phyloP scores from a whole-genome alignment of 1,284 basidiomycete species.

The Malassezia cuniculi region DNA sequence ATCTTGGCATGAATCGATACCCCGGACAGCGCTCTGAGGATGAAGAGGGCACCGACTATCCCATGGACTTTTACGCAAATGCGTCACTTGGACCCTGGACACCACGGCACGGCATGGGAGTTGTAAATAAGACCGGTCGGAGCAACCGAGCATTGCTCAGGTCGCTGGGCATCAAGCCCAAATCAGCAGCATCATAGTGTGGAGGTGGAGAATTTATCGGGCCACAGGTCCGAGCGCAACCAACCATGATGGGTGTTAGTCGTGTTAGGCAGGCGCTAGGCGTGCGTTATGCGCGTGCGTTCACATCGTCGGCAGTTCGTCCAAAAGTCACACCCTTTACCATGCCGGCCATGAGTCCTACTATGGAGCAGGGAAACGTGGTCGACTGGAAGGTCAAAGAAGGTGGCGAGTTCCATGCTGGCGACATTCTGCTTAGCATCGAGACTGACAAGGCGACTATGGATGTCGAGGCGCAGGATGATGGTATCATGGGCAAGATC shows the following conservation, averaged over 20 bases:
- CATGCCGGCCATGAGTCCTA: conserved; percentile 44
- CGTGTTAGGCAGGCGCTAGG: too few relatives aligned
- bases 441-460: conserved; percentile 45
- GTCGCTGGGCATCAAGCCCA: conserved; percentile 13
- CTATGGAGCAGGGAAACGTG: conserved; percentile 41
- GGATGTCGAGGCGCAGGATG: conserved; percentile 48
- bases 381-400: conserved; percentile 46
- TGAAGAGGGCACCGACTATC: conserved; percentile 54
- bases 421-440: conserved; percentile 42
- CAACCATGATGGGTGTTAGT: too few relatives aligned
- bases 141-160: conserved; percentile 30
- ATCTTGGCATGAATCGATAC: conserved; percentile 45
- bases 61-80: conserved; percentile 94
- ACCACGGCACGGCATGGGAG: conserved; percentile 43
- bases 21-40: conserved; percentile 11
- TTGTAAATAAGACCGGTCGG: conserved; percentile 19
- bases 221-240: too few relatives aligned
- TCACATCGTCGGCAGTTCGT: too few relatives aligned
- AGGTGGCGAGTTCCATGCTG: conserved; percentile 44
- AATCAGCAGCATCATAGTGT: too few relatives aligned
- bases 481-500: conserved; percentile 47
- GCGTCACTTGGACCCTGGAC: conserved; percentile 51
- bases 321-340: too few relatives aligned
- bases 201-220: too few relatives aligned
- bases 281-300: too few relatives aligned